Base-by-base conservation (phyloP, 805 yeast genomes). In the Starmerella sirachaensis region DNA sequence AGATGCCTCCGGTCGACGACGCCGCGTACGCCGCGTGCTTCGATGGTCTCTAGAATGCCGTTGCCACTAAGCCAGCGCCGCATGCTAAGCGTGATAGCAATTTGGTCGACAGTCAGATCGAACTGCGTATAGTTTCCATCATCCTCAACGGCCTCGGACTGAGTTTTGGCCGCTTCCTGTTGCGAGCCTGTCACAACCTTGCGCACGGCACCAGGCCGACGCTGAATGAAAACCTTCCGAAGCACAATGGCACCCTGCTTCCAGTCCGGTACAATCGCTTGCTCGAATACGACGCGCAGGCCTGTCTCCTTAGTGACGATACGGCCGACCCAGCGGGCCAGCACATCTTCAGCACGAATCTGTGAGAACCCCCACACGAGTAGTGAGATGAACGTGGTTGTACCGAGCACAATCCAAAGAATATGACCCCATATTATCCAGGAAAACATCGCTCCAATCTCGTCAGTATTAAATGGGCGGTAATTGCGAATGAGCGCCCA, bases 81-180 rank as follows among this genome's bases (percentile, higher is more conserved):
- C 48, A 91, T 73, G 10, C 93, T 80, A 13, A 91, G 61, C 1
- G 93, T 76, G 0, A 91, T 71, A 37, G 78, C 76, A 10, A 86
- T 77, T 48, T 79, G 80, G 42, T 88, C 94, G 12, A 91, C 79
- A 0, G 93, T 82, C 27, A 91, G 57, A 57, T 91, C 98, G 56
- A 78, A 91, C 56, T 91, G 98, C 0, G 98, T 88, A 59, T 86
- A 91, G 59, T 91, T 91, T 1, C 96, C 97, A 55, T 85, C 94
- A 24, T 62, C 94, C 19, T 26, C 40, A 3, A 27, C 32, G 14
- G 17, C 18, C 17, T 24, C 24, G 17, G 3, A 24, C 11, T 78
- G 73, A 27, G 72, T 69, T 18, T 76, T 78, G 18, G 72, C 72
- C 0, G 88, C 86, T 30, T 69, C 79, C 4, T 73, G 69, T 51